These are phyloP conservation scores for Gossypium raimondii DNA, from an alignment of 345 rosid species.

Conservation along the genomic window DNA sequence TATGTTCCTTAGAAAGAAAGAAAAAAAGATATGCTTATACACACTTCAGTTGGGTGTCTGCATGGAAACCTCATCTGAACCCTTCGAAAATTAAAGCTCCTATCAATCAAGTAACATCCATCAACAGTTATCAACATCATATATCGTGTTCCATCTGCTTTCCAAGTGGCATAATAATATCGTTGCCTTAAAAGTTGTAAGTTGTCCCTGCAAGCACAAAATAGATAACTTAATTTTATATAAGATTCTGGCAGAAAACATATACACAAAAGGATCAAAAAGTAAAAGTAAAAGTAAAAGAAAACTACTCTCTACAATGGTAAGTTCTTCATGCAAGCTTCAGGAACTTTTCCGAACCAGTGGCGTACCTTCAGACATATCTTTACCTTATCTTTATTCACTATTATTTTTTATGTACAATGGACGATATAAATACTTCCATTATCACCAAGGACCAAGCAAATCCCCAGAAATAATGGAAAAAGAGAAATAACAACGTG, in stretches of 20 bases:
- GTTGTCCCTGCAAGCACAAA: constrained; percentile 64
- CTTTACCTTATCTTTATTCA: constrained; percentile 5
- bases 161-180: constrained; percentile 98
- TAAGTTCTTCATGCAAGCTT: background rate
- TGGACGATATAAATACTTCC: background rate
- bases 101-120: constrained; percentile 87
- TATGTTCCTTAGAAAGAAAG: background rate
- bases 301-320: background rate
- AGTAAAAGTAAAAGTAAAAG: background rate
- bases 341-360: background rate
- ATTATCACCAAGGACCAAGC: background rate
- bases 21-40: constrained; percentile 25
- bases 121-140: constrained; percentile 90
- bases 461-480: background rate
- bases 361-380: background rate
- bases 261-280: background rate
- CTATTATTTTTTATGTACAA: background rate
- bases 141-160: constrained; percentile 98
- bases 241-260: background rate
- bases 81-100: constrained; percentile 83
- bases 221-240: constrained; percentile 5
- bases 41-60: constrained; percentile 61
- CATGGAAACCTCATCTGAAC: constrained; percentile 98
- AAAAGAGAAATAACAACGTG: background rate
- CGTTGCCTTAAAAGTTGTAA: constrained; percentile 85